Base-by-base conservation (phyloP, 2,329 filamentous ascomycete species). In the Cytospora leucostoma region DNA sequence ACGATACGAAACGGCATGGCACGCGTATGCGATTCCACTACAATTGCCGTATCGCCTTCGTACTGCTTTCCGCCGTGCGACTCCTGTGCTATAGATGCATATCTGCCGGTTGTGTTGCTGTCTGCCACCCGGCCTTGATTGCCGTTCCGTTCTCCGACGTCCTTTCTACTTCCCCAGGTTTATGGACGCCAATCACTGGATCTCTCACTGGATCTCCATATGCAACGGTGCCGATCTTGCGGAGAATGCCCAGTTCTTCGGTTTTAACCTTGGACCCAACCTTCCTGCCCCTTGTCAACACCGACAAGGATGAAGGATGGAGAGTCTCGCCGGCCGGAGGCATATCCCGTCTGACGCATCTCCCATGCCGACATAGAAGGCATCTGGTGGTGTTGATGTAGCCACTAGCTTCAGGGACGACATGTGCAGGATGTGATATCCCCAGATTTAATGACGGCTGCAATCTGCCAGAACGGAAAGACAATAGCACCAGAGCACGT, bases 261-360 rank as follows among this genome's bases (percentile, higher is more conserved):
- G 15, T 40, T 44, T 47, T 12, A 47, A 21, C 2, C 10, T 47
- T 12, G 21, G 44, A 21, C 44, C 10, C 44, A 47, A 47, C 44
- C 44, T 47, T 47, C 44, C 44, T 47, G 52, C 17, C 32, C 32
- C n/a, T 19, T 12, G 27, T 37, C 52, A 37, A 27, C 21, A 55
- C 37, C 52, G 19, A 27, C 21, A 55, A 32, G 52, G n/a, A 58
- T 58, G n/a, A 19, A 37, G 33, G 53, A 19, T 35, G 11, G 56
- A n/a, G 19, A 34, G 4, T 6, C 2, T 44, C 33, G 27, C 27
- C 40, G 10, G 17, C 17, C 17, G 6, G 17, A 10, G 17, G n/a
- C 11, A 44, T n/a, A 27, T 44, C 15, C 40, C 3, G 17, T n/a
- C 7, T n/a, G 17, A 2, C 10, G 40, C 40, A 44, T 44, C 17